Percentiles rank a stretch among this genome's conserved stretches.
These are phyloP conservation scores for Pyrenochaeta sp. DNA, from an alignment of 2,329 filamentous ascomycete species.

Conservation along the genomic window DNA sequence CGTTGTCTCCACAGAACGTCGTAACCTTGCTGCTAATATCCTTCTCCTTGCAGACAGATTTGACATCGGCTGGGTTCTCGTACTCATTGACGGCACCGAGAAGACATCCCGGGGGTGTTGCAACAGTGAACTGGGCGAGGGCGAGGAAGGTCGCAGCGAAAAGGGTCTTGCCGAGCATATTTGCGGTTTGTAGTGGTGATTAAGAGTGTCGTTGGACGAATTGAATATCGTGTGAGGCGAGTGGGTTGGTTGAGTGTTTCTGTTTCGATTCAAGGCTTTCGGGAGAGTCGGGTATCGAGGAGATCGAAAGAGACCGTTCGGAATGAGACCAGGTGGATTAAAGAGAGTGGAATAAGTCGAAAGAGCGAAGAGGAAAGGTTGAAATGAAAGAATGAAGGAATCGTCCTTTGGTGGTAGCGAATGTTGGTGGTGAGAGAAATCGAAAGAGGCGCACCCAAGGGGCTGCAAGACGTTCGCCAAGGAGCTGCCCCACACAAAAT, in stretches of 20 bases:
- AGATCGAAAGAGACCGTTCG: conserved; percentile 5
- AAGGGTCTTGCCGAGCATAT: conserved; percentile 40
- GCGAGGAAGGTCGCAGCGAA: conserved; percentile 38
- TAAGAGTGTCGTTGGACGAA: not conserved
- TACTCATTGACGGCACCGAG: conserved; percentile 43
- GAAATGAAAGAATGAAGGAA: conserved; percentile 23
- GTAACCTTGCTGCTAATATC: conserved; percentile 32
- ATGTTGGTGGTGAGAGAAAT: conserved; percentile 14
- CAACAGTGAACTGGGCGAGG: conserved; percentile 31
- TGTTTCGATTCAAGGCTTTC: conserved; percentile 7
- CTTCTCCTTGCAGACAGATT: conserved; percentile 39
- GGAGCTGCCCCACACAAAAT: conserved; percentile 10
- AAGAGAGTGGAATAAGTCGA: conserved; percentile 12
- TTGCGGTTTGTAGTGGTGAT: conserved; percentile 14
- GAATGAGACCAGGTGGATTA: not conserved
- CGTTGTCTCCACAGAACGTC: conserved; percentile 34
- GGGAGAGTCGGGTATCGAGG: not conserved
- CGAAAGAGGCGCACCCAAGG: conserved; percentile 11
- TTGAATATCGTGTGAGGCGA: not conserved
- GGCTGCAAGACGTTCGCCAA: conserved; percentile 12
- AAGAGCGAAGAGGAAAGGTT: conserved; percentile 21
- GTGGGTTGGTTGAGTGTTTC: not conserved
- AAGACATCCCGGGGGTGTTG: conserved; percentile 38
- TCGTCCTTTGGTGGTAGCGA: not conserved
- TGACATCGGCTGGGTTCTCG: conserved; percentile 35